These are phyloP conservation scores for Camellia granthamiana DNA, from an alignment of 148 eudicot species.

Conservation along the genomic window DNA sequence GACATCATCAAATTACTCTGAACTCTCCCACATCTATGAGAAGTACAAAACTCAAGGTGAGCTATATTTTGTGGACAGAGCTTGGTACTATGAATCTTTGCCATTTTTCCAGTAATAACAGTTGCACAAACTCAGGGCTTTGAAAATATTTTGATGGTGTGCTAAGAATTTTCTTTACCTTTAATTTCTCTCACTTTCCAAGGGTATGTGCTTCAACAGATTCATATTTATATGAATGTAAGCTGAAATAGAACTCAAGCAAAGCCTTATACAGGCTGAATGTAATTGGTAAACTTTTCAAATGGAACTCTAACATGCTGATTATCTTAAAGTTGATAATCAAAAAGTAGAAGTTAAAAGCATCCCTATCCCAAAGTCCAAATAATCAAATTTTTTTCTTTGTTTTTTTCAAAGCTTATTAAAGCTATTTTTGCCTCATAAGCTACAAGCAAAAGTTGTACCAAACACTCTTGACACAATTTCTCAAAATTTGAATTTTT, in stretches of 20 bases:
- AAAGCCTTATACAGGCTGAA: neutral
- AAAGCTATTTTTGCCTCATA: no score
- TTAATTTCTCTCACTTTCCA: neutral
- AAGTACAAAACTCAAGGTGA: constrained; percentile 87
- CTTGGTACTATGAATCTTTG: neutral
- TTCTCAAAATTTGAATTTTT: no score
- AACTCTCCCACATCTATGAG: constrained; percentile 76
- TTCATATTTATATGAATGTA: neutral
- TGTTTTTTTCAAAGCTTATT: no score
- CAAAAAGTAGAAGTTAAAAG: no score
- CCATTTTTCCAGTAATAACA: neutral
- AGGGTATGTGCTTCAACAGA: neutral
- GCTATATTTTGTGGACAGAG: neutral
- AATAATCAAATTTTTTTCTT: no score
- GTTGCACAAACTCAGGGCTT: neutral
- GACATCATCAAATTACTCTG: constrained; percentile 83
- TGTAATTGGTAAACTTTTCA: neutral
- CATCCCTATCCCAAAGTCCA: no score
- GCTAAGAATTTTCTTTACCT: neutral
- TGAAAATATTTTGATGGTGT: neutral
- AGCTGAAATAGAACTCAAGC: neutral
- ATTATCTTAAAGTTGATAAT: no score
- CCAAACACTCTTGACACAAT: no score
- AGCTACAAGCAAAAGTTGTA: no score
- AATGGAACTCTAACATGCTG: neutral